Evolutionary conservation across 768 basidiomycete genomes (phyloP).

Genomic region (Chalciporus sphaerocephalus): DNA sequence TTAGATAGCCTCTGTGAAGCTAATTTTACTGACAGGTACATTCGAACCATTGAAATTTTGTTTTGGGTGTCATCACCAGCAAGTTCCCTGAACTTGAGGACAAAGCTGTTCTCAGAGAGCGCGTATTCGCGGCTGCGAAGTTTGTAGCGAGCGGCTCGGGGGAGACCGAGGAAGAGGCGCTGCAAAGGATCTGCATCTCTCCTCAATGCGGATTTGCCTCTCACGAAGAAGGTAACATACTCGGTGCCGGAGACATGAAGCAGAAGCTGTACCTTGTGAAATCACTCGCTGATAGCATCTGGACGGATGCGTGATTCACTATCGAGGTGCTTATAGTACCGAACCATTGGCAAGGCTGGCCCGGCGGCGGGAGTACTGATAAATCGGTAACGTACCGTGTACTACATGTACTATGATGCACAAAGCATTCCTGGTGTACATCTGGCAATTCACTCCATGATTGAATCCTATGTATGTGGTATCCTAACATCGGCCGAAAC

Average conservation of each 20-base stretch:
- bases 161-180: constrained; percentile 37
- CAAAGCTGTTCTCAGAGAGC: constrained; percentile 34
- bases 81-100: constrained; percentile 44
- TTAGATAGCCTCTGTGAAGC: constrained; percentile 4
- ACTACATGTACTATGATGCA: too few species aligned
- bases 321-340: too few species aligned
- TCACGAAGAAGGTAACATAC: constrained; percentile 42
- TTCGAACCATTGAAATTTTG: constrained; percentile 34
- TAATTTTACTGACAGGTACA: constrained; percentile 10
- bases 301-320: constrained; percentile 25
- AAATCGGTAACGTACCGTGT: too few species aligned
- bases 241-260: constrained; percentile 36
- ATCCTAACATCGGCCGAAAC: too few species aligned
- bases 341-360: too few species aligned
- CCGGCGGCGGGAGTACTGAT: too few species aligned
- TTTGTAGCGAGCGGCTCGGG: constrained; percentile 38
- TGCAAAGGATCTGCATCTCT: constrained; percentile 39
- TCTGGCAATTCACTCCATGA: too few species aligned
- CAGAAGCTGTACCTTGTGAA: constrained; percentile 29
- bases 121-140: constrained; percentile 42
- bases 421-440: too few species aligned
- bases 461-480: too few species aligned
- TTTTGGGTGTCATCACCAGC: constrained; percentile 42
- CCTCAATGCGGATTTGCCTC: constrained; percentile 52
- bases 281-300: constrained; percentile 35